Evolutionary conservation across 768 basidiomycete species (phyloP).

Genomic region (Leccinum truebloodii): DNA sequence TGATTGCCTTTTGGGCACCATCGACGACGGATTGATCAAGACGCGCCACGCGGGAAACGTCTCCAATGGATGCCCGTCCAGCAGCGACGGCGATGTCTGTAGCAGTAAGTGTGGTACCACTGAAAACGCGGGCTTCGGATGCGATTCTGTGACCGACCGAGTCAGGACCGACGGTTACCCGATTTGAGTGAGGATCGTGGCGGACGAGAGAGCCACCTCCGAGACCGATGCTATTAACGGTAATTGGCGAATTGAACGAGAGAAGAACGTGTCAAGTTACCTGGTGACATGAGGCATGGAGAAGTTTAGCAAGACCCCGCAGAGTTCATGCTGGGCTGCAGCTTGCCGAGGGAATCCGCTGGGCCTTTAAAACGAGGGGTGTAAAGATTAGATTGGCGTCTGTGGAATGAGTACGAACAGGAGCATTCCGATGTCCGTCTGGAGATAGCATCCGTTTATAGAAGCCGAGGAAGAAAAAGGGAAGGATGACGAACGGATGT

Average conservation of each 20-base stretch:
- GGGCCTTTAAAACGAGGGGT: slow-evolving; percentile 30
- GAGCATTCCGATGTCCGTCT: slow-evolving; percentile 62
- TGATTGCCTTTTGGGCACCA: slow-evolving; percentile 43
- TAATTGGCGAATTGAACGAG: slow-evolving; percentile 2
- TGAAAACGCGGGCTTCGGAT: slow-evolving; percentile 53
- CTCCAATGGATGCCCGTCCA: slow-evolving; percentile 33
- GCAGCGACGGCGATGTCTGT: slow-evolving; percentile 58
- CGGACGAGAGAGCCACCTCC: slow-evolving; percentile 63
- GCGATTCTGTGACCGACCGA: slow-evolving; percentile 60
- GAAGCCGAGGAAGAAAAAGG: slow-evolving; percentile 8
- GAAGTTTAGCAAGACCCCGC: slow-evolving; percentile 61
- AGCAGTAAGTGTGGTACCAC: slow-evolving; percentile 56
- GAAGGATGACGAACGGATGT: slow-evolving; percentile 44
- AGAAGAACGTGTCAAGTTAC: slow-evolving; percentile 17
- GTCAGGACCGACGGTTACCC: slow-evolving; percentile 59
- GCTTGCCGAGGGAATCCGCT: slow-evolving; percentile 65
- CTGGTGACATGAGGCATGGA: slow-evolving; percentile 56
- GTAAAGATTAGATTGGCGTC: slow-evolving; percentile 13
- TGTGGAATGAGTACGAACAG: slow-evolving; percentile 31
- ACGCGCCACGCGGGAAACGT: slow-evolving; percentile 23
- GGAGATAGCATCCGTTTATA: slow-evolving; percentile 14
- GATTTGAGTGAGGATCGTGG: slow-evolving; percentile 31
- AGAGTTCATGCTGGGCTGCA: slow-evolving; percentile 60
- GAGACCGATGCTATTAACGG: slow-evolving; percentile 49
- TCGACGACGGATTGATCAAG: slow-evolving; percentile 30